These are phyloP conservation scores for Pythium vanterpoolii DNA, from an alignment of 352 stramenopile species.

Conservation along the genomic window DNA sequence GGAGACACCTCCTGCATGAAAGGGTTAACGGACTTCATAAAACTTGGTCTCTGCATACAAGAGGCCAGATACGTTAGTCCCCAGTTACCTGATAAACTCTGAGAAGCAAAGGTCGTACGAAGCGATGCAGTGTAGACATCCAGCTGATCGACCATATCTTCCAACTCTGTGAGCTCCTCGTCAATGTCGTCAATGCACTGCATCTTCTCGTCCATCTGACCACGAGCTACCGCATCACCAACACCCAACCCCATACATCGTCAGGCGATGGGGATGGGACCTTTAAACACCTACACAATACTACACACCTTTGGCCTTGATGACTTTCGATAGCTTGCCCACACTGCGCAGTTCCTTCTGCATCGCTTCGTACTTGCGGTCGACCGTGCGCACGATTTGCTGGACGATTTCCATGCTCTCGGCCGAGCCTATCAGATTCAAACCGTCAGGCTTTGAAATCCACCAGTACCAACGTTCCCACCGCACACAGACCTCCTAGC, in stretches of 20 bases:
- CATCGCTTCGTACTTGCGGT: conserved; percentile 67
- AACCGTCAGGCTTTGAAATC: neutral
- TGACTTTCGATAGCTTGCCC: conserved; percentile 57
- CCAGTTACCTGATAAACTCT: neutral
- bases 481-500: conserved; percentile 39
- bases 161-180: conserved; percentile 78
- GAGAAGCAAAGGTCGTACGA: conserved; percentile 33
- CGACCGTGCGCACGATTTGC: conserved; percentile 52
- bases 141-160: conserved; percentile 87
- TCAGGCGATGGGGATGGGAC: too few relatives aligned
- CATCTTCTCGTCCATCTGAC: conserved; percentile 73
- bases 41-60: conserved; percentile 62
- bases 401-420: conserved; percentile 74
- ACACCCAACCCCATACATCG: too few relatives aligned
- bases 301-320: conserved; percentile 60
- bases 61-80: neutral
- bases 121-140: conserved; percentile 74
- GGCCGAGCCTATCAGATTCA: conserved; percentile 40
- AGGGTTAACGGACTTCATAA: conserved; percentile 41
- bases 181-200: conserved; percentile 78
- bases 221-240: conserved; percentile 24
- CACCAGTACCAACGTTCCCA: neutral
- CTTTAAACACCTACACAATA: too few relatives aligned
- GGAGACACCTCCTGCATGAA: neutral
- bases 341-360: conserved; percentile 50